phyloP scores from a whole-genome alignment of 1,139 yeast genomes.

The Protomyces arabidopsidicola region DNA sequence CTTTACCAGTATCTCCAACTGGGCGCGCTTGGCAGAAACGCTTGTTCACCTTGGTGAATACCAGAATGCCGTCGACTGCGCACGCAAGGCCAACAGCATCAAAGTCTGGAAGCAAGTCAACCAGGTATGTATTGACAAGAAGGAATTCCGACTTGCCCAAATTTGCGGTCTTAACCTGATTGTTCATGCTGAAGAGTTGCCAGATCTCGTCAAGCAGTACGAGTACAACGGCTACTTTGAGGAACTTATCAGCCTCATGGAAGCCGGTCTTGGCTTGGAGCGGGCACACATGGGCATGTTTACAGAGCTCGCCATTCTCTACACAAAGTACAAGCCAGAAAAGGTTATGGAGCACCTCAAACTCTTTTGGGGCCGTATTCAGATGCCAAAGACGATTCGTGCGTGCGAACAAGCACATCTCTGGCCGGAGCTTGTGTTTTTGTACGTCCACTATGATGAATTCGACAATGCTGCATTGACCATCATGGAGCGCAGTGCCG shows the following conservation, averaged over 20 bases:
- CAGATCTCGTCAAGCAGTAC: conserved; percentile 79
- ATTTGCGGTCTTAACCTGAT: conserved; percentile 96
- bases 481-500: conserved; percentile 93
- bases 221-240: conserved; percentile 88
- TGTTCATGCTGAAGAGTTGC: conserved; percentile 94
- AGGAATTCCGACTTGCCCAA: conserved; percentile 94
- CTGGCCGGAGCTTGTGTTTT: conserved; percentile 93
- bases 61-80: conserved; percentile 97
- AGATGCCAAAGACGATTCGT: conserved; percentile 92
- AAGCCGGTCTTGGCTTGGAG: conserved; percentile 92
- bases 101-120: conserved; percentile 97
- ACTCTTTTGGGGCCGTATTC: conserved; percentile 95
- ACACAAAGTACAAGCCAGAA: conserved; percentile 84
- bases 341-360: conserved; percentile 95
- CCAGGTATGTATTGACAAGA: conserved; percentile 91
- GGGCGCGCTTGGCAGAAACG: conserved; percentile 92
- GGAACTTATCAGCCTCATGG: conserved; percentile 85
- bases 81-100: conserved; percentile 93
- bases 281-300: conserved; percentile 99
- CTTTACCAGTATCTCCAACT: conserved; percentile 80
- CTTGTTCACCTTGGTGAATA: conserved; percentile 86
- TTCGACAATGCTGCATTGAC: conserved; percentile 98
- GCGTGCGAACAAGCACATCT: conserved; percentile 92
- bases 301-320: conserved; percentile 86
- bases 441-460: conserved; percentile 97